Evolutionary conservation across 352 stramenopile species (phyloP), one percentile per base, ranked within the genome.

Genomic region (Pythium phragmiticola): DNA sequence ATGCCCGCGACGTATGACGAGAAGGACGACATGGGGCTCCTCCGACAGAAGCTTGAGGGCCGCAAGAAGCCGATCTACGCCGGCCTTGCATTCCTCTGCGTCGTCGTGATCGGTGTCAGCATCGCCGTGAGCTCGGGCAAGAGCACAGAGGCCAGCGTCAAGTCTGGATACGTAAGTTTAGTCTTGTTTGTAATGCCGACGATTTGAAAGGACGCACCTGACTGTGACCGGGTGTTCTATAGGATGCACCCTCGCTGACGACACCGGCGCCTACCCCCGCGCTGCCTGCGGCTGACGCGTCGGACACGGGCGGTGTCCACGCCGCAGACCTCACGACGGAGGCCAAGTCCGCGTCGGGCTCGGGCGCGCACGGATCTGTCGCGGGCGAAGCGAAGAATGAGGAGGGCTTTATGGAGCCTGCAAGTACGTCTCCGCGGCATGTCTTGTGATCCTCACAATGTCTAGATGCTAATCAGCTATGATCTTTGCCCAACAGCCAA

Each of bases 61-160:
- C 68, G 68, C 39, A 89, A 89, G 75, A 89, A 88, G 63, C 75
- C 78, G 23, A 87, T 90, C 48, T 80, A 81, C 73, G 74, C 70
- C 36, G 78, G 73, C 33, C 66, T 88, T n/a, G 72, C 72, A 16
- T 77, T 88, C 52, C 56, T 89, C 34, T 75, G 70, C 30, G 68
- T 89, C 2, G 74, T 88, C 5, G 56, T 88, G 39, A 74, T 88
- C 39, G 75, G 76, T 30, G 65, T 86, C 42, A 72, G 58, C 19
- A 64, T 87, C 26, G 75, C 70, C 3, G 48, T 82, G 6, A 57
- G 54, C 19, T 52, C 61, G 13, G 33, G 11, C 13, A 14, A 19
- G 9, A 61, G 53, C 33, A 57, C 51, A 4, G 21, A 39, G 11
- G 50, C 50, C 28, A 57, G 7, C 33, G 41, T 37, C 16, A 45